phyloP scores from a whole-genome alignment of 208 protist species.

The Trypanosoma melophagium region DNA sequence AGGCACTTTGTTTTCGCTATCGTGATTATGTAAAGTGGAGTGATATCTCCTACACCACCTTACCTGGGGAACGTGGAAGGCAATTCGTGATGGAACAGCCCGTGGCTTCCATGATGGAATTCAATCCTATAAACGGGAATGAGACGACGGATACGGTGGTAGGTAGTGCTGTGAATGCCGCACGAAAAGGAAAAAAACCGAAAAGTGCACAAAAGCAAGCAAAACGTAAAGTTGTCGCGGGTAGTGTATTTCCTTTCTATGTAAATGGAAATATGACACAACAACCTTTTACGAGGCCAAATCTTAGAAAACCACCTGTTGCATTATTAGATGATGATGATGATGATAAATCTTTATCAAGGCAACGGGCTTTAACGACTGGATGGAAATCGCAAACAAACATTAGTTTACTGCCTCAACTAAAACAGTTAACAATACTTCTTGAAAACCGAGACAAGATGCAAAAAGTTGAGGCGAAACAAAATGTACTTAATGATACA shows the following conservation, averaged over 20 bases:
- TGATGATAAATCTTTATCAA: slow-evolving; percentile 20
- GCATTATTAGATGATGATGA: background rate
- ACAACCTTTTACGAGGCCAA: slow-evolving; percentile 21
- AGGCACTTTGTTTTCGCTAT: slow-evolving; percentile 66
- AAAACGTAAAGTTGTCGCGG: slow-evolving; percentile 6
- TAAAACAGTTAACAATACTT: slow-evolving; percentile 12
- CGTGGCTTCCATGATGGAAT: background rate
- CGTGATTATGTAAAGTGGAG: slow-evolving; percentile 77
- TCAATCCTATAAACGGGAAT: background rate
- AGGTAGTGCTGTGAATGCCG: slow-evolving; percentile 3
- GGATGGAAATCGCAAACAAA: background rate
- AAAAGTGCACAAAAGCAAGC: background rate
- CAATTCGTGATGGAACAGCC: background rate
- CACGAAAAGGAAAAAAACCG: slow-evolving; percentile 1
- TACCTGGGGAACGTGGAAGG: slow-evolving; percentile 13
- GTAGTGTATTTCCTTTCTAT: slow-evolving; percentile 26
- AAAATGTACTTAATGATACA: slow-evolving; percentile 18
- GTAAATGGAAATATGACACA: slow-evolving; percentile 24
- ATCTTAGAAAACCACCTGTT: slow-evolving; percentile 6
- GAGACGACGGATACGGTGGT: background rate
- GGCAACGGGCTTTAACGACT: slow-evolving; percentile 20
- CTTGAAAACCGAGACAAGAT: slow-evolving; percentile 27
- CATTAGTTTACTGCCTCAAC: slow-evolving; percentile 8
- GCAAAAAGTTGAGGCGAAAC: slow-evolving; percentile 16
- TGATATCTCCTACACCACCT: slow-evolving; percentile 78